These are phyloP conservation scores for Annona squamosa DNA, from an alignment of 164 flowering plant species.

Conservation along the genomic window DNA sequence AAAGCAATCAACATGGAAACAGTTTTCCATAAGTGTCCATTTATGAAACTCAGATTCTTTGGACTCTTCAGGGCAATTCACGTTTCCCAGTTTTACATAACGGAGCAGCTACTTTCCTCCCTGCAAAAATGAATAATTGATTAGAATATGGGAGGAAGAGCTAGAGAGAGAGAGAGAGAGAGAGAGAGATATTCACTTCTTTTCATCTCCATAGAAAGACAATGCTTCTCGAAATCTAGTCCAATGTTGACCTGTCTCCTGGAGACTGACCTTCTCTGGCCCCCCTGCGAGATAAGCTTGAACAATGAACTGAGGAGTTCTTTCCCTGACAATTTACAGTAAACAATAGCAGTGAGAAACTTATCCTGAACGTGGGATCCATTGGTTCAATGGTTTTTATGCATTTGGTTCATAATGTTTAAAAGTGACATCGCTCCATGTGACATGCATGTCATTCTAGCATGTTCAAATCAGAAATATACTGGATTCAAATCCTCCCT, in stretches of 20 bases:
- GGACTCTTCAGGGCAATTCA: not conserved
- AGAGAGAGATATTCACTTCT: constrained; percentile 26
- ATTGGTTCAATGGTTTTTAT: not conserved
- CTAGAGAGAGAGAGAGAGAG: not conserved
- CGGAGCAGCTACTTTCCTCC: constrained; percentile 46
- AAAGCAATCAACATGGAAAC: not conserved
- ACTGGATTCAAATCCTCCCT: not conserved
- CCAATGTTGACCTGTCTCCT: constrained; percentile 59
- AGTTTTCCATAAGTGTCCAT: not conserved
- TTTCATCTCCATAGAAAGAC: constrained; percentile 38
- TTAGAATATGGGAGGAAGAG: constrained; percentile 3
- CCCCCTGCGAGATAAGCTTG: constrained; percentile 71
- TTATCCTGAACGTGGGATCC: not conserved
- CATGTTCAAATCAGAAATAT: not conserved
- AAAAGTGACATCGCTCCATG: not conserved
- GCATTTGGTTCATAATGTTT: not conserved
- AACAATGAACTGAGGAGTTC: constrained; percentile 62
- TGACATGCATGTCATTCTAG: not conserved
- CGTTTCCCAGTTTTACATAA: constrained; percentile 24
- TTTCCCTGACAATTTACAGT: constrained; percentile 37
- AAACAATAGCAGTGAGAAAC: constrained; percentile 2
- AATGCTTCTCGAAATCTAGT: constrained; percentile 62
- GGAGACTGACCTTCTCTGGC: constrained; percentile 65
- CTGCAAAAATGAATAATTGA: constrained; percentile 13
- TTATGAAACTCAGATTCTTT: not conserved